Conservation (phyloP, 768 basidiomycete species). For the Dacryopinax primogenitus region DNA sequence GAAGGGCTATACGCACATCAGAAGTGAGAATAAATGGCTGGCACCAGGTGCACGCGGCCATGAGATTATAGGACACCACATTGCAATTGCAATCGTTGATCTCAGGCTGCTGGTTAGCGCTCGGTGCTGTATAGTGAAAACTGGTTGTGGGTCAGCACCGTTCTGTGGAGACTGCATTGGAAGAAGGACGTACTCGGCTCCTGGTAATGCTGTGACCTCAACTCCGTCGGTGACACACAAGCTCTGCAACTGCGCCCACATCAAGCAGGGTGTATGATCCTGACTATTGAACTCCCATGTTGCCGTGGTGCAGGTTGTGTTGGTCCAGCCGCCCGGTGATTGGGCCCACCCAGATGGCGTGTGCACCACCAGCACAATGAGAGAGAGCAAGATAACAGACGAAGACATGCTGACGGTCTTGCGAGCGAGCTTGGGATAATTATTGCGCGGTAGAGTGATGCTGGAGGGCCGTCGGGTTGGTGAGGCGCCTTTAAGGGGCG, state of each 20-base stretch:
- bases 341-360: no score
- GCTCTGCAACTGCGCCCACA: background rate
- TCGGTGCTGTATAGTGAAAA: background rate
- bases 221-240: background rate
- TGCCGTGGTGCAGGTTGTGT: background rate
- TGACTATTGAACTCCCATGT: background rate
- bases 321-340: no score
- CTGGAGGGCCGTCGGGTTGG: no score
- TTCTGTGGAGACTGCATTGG: no score
- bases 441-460: no score
- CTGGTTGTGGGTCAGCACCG: no score
- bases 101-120: background rate
- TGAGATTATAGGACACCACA: conserved; percentile 4
- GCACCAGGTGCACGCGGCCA: conserved; percentile 13
- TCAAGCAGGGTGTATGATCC: background rate
- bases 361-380: no score
- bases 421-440: no score
- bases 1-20: no score
- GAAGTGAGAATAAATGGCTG: background rate
- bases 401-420: no score
- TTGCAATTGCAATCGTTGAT: conserved; percentile 13
- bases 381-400: no score
- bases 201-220: background rate
- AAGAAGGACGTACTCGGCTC: background rate
- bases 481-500: no score